Base-by-base conservation (phyloP, 176 grass and related monocot species). In the Saccharum officinarum region DNA sequence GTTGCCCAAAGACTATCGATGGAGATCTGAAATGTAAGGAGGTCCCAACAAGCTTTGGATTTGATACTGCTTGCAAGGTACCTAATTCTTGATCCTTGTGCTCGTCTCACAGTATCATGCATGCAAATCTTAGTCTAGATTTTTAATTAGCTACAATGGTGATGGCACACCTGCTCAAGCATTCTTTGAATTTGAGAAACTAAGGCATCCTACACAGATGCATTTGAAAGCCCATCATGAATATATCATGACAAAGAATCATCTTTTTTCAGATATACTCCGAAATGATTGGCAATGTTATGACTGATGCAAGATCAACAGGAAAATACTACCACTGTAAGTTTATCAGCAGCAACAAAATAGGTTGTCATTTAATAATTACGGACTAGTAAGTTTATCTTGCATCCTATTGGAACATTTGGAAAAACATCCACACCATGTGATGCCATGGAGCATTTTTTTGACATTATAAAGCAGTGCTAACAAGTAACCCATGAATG, bases 271-370 rank as follows among this genome's bases (percentile, higher is more conserved):
- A 99, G 94, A 99, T 99, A 87, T 99, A 94, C 83, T 91, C 97
- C 17, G 97, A 99, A 87, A 99, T 97, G 97, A 99, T 99, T 82
- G 94, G 97, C 84, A 99, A 99, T 97, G 97, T 99, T 50, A 99
- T 99, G 97, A 95, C 86, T 71, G 97, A 99, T 88, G 97, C 94
- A 68, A 87, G 97, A 28, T 99, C 97, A 44, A 99, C 97, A 14
- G 97, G 97, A 65, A 99, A 99, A 88, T 99, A 99, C 76, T 99
- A 99, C 17, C 97, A 99, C 86, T 99, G 97, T 99, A 99, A 94
- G 97, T 81, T 88, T 73, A 10, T 83, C 14, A 22, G 23, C 64
- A 36, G 1, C 11, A 71, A 17, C 57, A 62, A 83, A 79, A 23
- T 74, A 68, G 14, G 63, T 62, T 62, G 59, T 26, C 57, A 61